phyloP scores from a whole-genome alignment of 179 eudicot genomes.

The Patellifolia procumbens region DNA sequence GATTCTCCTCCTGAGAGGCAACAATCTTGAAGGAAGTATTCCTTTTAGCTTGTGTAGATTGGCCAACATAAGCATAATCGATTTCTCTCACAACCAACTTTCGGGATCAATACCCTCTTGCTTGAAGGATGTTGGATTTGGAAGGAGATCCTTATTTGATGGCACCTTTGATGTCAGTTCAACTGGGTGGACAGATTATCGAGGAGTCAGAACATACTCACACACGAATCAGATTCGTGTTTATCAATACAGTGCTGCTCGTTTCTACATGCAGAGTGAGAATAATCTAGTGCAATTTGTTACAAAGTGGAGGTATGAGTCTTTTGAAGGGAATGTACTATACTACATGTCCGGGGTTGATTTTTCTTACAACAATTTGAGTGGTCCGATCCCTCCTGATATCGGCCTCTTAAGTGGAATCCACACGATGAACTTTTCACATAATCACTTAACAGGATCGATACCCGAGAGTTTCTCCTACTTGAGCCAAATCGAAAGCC shows the following conservation, averaged over 20 bases:
- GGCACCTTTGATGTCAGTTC: neutral
- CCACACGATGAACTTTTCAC: constrained; percentile 10
- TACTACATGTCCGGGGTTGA: constrained; percentile 27
- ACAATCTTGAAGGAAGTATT: constrained; percentile 15
- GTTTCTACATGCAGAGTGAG: neutral
- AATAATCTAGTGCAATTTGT: constrained; percentile 22
- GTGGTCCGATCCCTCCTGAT: neutral
- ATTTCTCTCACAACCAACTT: constrained; percentile 24
- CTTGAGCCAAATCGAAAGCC: constrained; percentile 13
- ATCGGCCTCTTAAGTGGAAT: constrained; percentile 13
- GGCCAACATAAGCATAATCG: constrained; percentile 22
- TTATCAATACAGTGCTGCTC: neutral
- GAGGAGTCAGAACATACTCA: neutral
- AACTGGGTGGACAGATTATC: neutral
- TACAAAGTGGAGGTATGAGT: constrained; percentile 20
- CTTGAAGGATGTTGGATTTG: constrained; percentile 11
- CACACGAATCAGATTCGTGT: constrained; percentile 2
- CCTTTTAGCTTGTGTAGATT: constrained; percentile 18
- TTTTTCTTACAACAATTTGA: constrained; percentile 4
- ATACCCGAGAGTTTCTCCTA: constrained; percentile 1
- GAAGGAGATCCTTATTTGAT: constrained; percentile 10
- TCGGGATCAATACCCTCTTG: constrained; percentile 11
- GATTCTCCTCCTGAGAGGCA: constrained; percentile 10
- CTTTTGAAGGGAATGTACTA: neutral
- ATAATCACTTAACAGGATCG: constrained; percentile 7